A percentile compares a stretch with the other conserved stretches of the same genome.
phyloP scores from a whole-genome alignment of 108 stramenopile species.

The Conticribra weissflogii region DNA sequence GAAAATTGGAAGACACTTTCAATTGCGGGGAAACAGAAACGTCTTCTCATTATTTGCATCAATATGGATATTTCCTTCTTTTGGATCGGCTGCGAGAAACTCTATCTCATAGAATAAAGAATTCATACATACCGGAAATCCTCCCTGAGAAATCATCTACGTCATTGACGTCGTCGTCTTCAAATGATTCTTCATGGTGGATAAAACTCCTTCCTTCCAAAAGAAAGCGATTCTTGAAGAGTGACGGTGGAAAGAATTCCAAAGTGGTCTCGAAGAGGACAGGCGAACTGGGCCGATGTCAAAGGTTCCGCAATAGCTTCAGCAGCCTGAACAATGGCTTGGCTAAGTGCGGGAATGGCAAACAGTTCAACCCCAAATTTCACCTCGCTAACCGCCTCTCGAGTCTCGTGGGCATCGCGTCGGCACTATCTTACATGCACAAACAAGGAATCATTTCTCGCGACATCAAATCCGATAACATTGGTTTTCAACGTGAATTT shows the following conservation, averaged over 20 bases:
- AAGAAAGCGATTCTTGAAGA: not conserved
- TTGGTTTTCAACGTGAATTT: constrained; percentile 55
- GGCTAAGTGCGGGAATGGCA: not conserved
- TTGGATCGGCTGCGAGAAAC: constrained; percentile 38
- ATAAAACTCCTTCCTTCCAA: not conserved
- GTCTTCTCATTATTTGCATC: constrained; percentile 1
- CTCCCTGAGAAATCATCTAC: no score
- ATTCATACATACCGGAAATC: constrained; percentile 3
- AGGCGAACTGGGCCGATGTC: no score
- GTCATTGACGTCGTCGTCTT: no score
- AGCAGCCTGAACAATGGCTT: no score
- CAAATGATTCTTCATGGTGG: constrained; percentile 4
- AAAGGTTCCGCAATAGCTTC: no score
- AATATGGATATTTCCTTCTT: constrained; percentile 31
- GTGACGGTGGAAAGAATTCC: not conserved
- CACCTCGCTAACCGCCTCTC: constrained; percentile 19
- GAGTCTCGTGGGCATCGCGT: constrained; percentile 19
- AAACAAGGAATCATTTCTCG: constrained; percentile 49
- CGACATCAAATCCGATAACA: constrained; percentile 73
- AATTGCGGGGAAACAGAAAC: constrained; percentile 7
- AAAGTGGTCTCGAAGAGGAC: no score
- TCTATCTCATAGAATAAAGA: constrained; percentile 17
- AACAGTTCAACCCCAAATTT: not conserved
- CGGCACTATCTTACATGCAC: constrained; percentile 28
- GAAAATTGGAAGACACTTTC: constrained; percentile 24